Base-by-base conservation (phyloP, 306 rosid genomes). In the Mucuna pruriens region DNA sequence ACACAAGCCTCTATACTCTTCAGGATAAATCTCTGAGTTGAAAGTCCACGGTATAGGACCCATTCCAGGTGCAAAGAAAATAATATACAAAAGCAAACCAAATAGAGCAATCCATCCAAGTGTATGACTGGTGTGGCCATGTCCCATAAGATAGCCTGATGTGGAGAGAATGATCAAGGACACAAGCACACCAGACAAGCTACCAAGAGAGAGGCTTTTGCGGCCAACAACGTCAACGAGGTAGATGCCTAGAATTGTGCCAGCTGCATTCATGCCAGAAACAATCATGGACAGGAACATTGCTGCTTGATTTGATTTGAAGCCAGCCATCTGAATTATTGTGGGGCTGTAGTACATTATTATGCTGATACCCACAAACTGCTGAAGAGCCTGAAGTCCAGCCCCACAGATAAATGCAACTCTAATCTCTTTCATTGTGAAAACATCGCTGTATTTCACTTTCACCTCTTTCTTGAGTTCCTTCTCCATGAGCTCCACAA, bases 301-400 rank as follows among this genome's bases (percentile, higher is more conserved):
- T 5, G 97, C 98, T 15, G 86, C 33, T 74, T 88, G 83, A 64
- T 90, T 92, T 64, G 94, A 86, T 33, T 76, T 15, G 26, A 94
- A 89, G 73, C 98, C 94, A 1, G 96, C 92, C 97, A 89, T 85
- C 74, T 94, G 90, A 42, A 94, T 90, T 60, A 94, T 94, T 5
- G 91, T 92, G 40, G 97, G 95, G 64, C 98, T 87, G 83, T 92
- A 92, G 84, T 94, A 92, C 97, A 94, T 94, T 20, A 94, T 87
- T 6, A 93, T 91, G 86, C 91, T 91, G 80, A 94, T 94, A 29
- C 97, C 98, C 22, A 91, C 76, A 76, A 91, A 83, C 71, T 94
- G 94, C 84, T 91, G 97, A 71, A 94, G 88, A 9, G 90, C 94
- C 90, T 90, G 97, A 77, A 94, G 97, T 68, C 98, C 98, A 16